Evolutionary conservation across 2,329 filamentous ascomycete species (phyloP).

Genomic region (Blastomyces silverae): DNA sequence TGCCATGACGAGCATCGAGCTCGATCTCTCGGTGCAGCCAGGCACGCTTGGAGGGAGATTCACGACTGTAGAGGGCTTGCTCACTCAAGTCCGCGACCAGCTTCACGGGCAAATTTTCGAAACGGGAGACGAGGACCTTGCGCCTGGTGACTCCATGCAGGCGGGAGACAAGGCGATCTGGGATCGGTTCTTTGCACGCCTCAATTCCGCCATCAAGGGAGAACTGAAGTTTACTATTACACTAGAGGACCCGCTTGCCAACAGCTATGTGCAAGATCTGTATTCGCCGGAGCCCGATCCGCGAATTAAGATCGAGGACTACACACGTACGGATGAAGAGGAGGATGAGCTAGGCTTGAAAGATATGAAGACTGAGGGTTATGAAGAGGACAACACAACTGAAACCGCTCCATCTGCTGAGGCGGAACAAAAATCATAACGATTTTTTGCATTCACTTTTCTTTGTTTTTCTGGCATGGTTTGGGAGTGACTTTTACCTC

Average conservation of each 20-base stretch:
- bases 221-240: conserved; percentile 74
- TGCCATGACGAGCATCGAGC: conserved; percentile 75
- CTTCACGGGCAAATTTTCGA: conserved; percentile 84
- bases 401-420: conserved; percentile 7
- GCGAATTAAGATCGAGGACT: conserved; percentile 73
- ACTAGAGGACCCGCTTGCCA: conserved; percentile 79
- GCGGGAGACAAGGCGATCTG: conserved; percentile 62
- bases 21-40: conserved; percentile 79
- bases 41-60: conserved; percentile 93
- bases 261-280: conserved; percentile 88
- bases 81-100: conserved; percentile 88
- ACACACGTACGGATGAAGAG: conserved; percentile 81
- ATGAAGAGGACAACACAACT: conserved; percentile 52
- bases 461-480: neutral
- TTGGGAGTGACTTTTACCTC: neutral
- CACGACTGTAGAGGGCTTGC: conserved; percentile 89
- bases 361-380: conserved; percentile 90
- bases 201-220: conserved; percentile 73
- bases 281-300: conserved; percentile 72
- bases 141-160: conserved; percentile 72
- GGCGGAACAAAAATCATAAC: neutral
- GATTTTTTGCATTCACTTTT: neutral
- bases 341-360: conserved; percentile 84
- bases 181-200: conserved; percentile 69
- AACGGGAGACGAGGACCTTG: conserved; percentile 49